These are phyloP conservation scores for Tremellales sp. DNA, from an alignment of 1,284 basidiomycete species.

Conservation along the genomic window DNA sequence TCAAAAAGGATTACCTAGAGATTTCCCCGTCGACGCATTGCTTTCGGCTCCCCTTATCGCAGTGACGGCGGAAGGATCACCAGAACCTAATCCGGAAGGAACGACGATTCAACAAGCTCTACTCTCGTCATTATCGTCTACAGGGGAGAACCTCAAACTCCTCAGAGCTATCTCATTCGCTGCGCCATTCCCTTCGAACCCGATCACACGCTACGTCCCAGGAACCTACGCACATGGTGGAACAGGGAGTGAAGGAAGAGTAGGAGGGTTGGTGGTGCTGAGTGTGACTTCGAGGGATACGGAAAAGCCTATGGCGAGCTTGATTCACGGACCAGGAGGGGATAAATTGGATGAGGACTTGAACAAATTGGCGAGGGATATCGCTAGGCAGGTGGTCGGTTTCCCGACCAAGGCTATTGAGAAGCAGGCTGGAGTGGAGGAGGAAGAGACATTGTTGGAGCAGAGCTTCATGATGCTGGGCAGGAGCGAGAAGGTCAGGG, in stretches of 20 bases:
- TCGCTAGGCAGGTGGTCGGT: conserved; percentile 81
- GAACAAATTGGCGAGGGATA: conserved; percentile 64
- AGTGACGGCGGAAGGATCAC: conserved; percentile 5
- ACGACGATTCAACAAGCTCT: conserved; percentile 70
- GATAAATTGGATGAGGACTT: conserved; percentile 54
- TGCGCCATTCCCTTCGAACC: conserved; percentile 54
- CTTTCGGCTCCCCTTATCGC: conserved; percentile 66
- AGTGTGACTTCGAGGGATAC: conserved; percentile 52
- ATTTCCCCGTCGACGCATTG: conserved; percentile 56
- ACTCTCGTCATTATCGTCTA: conserved; percentile 71
- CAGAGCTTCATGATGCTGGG: conserved; percentile 74
- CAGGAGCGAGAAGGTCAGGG: conserved; percentile 58
- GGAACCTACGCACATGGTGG: conserved; percentile 75
- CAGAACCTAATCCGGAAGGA: conserved; percentile 26
- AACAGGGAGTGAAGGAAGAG: conserved; percentile 59
- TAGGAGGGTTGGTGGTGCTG: conserved; percentile 66
- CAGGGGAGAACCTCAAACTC: conserved; percentile 85
- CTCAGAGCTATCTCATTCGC: conserved; percentile 68
- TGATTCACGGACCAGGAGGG: conserved; percentile 43
- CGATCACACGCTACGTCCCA: conserved; percentile 58
- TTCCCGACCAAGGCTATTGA: conserved; percentile 67
- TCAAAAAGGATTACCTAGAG: conserved; percentile 6
- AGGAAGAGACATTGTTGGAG: conserved; percentile 62
- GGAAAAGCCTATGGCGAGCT: conserved; percentile 36
- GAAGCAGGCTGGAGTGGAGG: conserved; percentile 32